Base-by-base conservation (phyloP, 1,139 yeast species). In the Yamadazyma triangularis region DNA sequence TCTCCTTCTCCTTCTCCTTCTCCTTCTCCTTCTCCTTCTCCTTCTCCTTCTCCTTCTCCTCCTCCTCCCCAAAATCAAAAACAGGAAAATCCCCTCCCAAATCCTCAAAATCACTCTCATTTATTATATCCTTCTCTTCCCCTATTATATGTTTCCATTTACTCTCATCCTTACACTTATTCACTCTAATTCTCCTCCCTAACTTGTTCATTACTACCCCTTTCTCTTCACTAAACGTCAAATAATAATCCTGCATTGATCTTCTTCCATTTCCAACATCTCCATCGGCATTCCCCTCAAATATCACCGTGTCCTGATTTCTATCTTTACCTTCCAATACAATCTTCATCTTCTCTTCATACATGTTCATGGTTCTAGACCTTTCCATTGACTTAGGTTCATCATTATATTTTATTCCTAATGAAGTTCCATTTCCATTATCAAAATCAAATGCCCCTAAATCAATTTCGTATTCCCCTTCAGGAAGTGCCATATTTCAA, bases 391-490 rank as follows among this genome's bases (percentile, higher is more conserved):
- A 56, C 31, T 61, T 66, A 4, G 72, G 71, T n/a, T 64, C 53
- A 35, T 61, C 58, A 18, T 71, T 72, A 41, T 66, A 67, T 16
- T 72, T 50, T 21, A 68, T 47, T 8, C 70, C 72, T 25, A 66
- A 45, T 4, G 45, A 42, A 10, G 46, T 50, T 23, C 32, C 33
- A 10, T 25, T 11, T 20, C 7, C 24, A n/a, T 29, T 33, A 22
- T 38, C 31, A 11, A 42, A 47, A 26, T 48, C 34, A 12, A 64
- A 45, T n/a, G 47, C 53, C 23, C 58, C 48, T 23, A 66, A 42
- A 37, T 67, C 73, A 27, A 68, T 56, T 25, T 64, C 71, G 40
- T 68, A 68, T 40, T 68, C 74, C 11, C 74, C 74, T 45, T 68
- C 72, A 8, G 65, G 60, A 26, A 63, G 42, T 19, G 38, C 34